Evolutionary conservation across 2,329 filamentous ascomycete species (phyloP), one percentile per base, ranked within the genome.

Genomic region (Stagonosporopsis chrysanthemi): DNA sequence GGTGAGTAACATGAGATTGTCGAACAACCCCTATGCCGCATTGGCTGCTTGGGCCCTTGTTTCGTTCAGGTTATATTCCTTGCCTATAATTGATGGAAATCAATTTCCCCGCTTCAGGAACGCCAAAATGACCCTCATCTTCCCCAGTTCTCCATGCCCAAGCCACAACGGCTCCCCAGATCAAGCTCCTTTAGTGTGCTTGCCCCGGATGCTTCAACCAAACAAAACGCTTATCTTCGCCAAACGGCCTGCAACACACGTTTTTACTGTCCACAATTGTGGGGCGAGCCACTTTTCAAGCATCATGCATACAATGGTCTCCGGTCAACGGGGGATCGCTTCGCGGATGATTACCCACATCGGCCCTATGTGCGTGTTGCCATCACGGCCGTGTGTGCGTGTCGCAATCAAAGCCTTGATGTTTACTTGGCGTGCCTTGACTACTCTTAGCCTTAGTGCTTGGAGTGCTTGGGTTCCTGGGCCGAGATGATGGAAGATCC

Each of bases 361-460:
- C 42, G 47, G 42, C 29, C 28, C 14, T 15, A 19, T 31, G 31
- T 33, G 24, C 39, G 44, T 47, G 17, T 57, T 52, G 49, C 41
- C 50, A 61, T 58, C 24, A 56, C n/a, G n/a, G n/a, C n/a, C n/a
- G n/a, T 14, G 28, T 36, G 29, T 33, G 23, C 38, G 43, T 46
- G 17, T 57, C 55, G 49, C 41, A 53, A 61, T 59, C 24, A 56
- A 56, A 49, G 31, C 46, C 29, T 46, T 47, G 53, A 39, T 15
- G 15, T 42, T 26, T 36, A n/a, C 56, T 58, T 59, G 44, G 28
- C 31, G 33, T 54, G 48, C 43, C 61, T 65, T 57, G 58, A 53
- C 55, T 60, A 47, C 40, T 52, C 64, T 67, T 65, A 55, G 64
- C 62, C 33, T 43, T 58, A 60, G 58, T 65, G 64, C 64, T 65